phyloP scores from a whole-genome alignment of 495 filamentous ascomycete genomes.

The Lasiosphaeria hispida region DNA sequence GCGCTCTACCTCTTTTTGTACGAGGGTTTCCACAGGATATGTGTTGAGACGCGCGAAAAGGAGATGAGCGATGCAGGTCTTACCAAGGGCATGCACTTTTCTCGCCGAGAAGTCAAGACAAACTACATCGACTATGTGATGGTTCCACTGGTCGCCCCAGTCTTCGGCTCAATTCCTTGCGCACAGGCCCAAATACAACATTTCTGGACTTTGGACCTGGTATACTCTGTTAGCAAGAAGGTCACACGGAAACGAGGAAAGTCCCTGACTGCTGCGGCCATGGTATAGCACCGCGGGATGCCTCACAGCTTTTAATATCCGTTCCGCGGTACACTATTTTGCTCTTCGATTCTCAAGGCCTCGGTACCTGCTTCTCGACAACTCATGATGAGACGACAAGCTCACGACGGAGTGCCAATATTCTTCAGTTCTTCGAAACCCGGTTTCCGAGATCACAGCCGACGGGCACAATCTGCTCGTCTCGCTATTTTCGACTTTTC shows the following conservation, averaged over 20 bases:
- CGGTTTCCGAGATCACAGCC: background rate
- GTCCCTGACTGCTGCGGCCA: conserved; percentile 37
- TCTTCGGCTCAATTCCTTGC: conserved; percentile 61
- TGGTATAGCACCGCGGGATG: conserved; percentile 36
- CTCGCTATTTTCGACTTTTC: conserved; percentile 25
- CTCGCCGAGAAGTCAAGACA: conserved; percentile 49
- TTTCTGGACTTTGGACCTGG: conserved; percentile 63
- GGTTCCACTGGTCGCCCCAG: conserved; percentile 58
- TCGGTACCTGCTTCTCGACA: background rate
- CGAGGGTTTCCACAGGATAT: conserved; percentile 59
- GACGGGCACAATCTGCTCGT: background rate
- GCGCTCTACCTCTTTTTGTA: conserved; percentile 59
- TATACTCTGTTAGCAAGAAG: conserved; percentile 68
- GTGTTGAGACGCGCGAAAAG: conserved; percentile 53
- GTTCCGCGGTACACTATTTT: conserved; percentile 15
- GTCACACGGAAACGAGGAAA: conserved; percentile 48
- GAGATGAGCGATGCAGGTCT: conserved; percentile 64
- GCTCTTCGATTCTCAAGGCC: conserved; percentile 13
- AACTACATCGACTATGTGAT: conserved; percentile 56
- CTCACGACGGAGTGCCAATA: background rate
- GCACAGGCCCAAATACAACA: conserved; percentile 62
- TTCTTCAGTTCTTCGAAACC: background rate
- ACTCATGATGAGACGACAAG: background rate
- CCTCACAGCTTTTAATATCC: background rate
- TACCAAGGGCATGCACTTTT: conserved; percentile 57